Percentiles rank a stretch among this genome's conserved stretches.
Evolutionary conservation across 768 basidiomycete genomes (phyloP).

Genomic region (Austroboletus festivus): DNA sequence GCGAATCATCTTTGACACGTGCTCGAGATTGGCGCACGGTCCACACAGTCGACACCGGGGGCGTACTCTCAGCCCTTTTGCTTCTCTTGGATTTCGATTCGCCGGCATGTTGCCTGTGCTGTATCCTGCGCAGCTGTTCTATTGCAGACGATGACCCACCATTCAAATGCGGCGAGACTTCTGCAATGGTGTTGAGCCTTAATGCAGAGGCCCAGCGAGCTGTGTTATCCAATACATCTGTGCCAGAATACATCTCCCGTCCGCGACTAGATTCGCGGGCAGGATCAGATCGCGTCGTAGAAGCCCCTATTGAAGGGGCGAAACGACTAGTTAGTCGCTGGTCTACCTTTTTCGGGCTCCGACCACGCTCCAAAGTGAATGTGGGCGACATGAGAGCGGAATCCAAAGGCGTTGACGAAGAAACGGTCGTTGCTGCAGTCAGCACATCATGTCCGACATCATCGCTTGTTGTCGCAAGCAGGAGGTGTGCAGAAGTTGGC

Average conservation of each 20-base stretch:
- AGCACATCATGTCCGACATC: constrained; percentile 22
- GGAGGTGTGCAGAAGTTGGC: constrained; percentile 22
- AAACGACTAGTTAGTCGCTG: constrained; percentile 11
- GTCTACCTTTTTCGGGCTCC: constrained; percentile 23
- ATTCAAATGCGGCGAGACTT: constrained; percentile 15
- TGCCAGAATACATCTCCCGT: constrained; percentile 17
- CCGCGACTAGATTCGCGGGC: constrained; percentile 20
- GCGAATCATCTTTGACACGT: constrained; percentile 9
- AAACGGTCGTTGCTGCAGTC: constrained; percentile 12
- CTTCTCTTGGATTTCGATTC: neutral
- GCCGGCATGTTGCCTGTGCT: neutral
- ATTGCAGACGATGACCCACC: constrained; percentile 15
- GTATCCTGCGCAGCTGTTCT: constrained; percentile 23
- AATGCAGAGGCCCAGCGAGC: constrained; percentile 29
- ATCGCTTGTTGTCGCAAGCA: constrained; percentile 25
- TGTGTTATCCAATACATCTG: constrained; percentile 25
- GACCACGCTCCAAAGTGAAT: constrained; percentile 27
- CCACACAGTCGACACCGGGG: constrained; percentile 27
- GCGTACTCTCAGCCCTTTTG: constrained; percentile 31
- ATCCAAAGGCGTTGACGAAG: constrained; percentile 26
- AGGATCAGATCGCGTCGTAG: constrained; percentile 24
- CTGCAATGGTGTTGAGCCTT: constrained; percentile 20
- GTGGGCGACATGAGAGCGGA: constrained; percentile 20
- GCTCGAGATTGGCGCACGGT: constrained; percentile 8
- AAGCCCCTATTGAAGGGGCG: constrained; percentile 22